Evolutionary conservation across 805 yeast species (phyloP), one percentile per base, ranked within the genome.

Genomic region (Metschnikowia baotianmanensis): DNA sequence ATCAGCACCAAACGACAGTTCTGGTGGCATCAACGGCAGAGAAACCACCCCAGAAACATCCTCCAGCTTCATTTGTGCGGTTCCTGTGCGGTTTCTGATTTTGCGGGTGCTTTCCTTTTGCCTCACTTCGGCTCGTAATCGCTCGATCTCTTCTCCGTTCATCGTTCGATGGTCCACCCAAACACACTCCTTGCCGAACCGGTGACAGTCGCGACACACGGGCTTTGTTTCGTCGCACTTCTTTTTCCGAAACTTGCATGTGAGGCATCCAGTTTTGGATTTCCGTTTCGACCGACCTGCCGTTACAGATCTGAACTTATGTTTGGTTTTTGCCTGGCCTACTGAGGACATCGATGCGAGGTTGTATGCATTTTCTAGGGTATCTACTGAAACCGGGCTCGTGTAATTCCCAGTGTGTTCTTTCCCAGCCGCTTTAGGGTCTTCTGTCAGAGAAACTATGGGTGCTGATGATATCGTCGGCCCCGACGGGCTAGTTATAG

Each of bases 231-330:
- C 80, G 47, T 76, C 72, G 53, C 83, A 77, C 48, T 78, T 67
- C 52, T 78, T 79, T 67, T 81, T 82, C 31, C 88, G 62, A 26
- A 76, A 66, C 52, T 82, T 82, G 59, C 89, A 82, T 0, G 86
- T 82, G 27, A 82, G 59, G 56, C 89, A 82, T 0, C 88, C 87
- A n/a, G 67, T 67, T 48, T 65, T 73, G 1, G 85, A 74, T 47
- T 51, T 51, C 23, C 40, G 26, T 17, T 22, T 23, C 5, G 35
- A 25, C 17, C 46, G 25, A n/a, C 46, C 46, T 2, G 11, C 16
- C 3, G 42, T 26, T 4, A 21, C 19, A 22, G 27, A 13, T n/a
- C 23, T 17, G 9, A 26, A 17, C 26, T 10, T 11, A 25, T 15
- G n/a, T 4, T n/a, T 28, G 3, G 12, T 20, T 9, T 22, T 23